A percentile compares a stretch with the other conserved stretches of the same genome.
Conservation (phyloP, 148 eudicot genomes). For the Silene uniflora region DNA sequence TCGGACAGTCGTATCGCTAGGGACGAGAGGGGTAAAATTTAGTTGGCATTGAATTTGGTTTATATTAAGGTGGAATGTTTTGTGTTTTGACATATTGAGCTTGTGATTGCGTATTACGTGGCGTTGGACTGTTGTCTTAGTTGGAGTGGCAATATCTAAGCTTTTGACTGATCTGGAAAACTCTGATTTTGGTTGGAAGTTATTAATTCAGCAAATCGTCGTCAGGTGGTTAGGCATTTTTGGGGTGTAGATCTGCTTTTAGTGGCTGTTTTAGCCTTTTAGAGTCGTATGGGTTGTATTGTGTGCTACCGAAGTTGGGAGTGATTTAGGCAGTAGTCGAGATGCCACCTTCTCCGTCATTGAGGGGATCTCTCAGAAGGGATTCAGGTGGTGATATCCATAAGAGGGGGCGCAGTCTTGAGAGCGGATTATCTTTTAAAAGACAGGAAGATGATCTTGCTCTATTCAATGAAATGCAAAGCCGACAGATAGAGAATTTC, state of each 20-base stretch:
- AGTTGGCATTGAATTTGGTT: constrained; percentile 1
- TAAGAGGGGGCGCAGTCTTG: constrained; percentile 87
- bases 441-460: constrained; percentile 88
- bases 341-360: constrained; percentile 86
- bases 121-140: neutral
- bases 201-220: neutral
- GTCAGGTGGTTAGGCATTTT: neutral
- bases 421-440: constrained; percentile 46
- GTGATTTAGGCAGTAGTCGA: constrained; percentile 22
- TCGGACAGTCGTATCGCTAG: constrained; percentile 2
- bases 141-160: constrained; percentile 2
- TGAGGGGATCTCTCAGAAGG: constrained; percentile 67
- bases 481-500: constrained; percentile 62
- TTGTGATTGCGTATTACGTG: neutral
- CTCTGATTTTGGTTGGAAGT: neutral
- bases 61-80: neutral
- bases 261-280: neutral
- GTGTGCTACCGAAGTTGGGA: constrained; percentile 7
- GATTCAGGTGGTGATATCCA: constrained; percentile 57
- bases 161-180: neutral
- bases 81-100: neutral
- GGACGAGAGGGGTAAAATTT: neutral
- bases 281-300: constrained; percentile 15
- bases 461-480: constrained; percentile 79
- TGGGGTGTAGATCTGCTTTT: neutral